These are phyloP conservation scores for Carnegiea gigantea DNA, from an alignment of 179 eudicot species.

Conservation along the genomic window DNA sequence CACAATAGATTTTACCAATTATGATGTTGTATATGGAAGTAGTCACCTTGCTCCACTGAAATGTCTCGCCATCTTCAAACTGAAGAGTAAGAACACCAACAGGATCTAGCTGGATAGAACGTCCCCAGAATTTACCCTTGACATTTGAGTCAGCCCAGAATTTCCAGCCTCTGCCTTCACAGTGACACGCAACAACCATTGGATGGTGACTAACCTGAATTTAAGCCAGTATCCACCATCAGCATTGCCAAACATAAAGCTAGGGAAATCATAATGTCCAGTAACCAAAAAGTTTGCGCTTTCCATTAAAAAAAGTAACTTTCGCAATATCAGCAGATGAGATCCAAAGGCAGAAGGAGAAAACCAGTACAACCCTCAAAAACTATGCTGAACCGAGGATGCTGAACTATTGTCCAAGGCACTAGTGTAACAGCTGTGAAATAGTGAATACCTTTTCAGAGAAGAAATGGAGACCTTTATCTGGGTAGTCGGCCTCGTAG, in stretches of 20 bases:
- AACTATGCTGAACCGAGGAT: not conserved
- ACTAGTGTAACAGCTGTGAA: not conserved
- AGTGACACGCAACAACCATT: constrained; percentile 96
- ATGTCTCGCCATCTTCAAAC: constrained; percentile 95
- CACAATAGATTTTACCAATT: constrained; percentile 93
- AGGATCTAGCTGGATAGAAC: constrained; percentile 95
- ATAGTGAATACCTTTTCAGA: constrained; percentile 77
- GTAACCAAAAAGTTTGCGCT: not conserved
- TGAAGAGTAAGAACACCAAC: constrained; percentile 85
- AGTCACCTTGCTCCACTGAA: constrained; percentile 98
- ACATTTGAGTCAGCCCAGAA: constrained; percentile 99
- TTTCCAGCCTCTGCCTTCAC: constrained; percentile 95
- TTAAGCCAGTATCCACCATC: not conserved
- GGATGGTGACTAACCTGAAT: constrained; percentile 96
- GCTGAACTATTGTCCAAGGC: not conserved
- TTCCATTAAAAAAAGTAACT: too few species aligned
- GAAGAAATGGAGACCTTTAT: constrained; percentile 94
- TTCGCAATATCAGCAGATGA: too few species aligned
- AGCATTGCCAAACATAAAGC: not conserved
- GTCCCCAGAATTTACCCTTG: constrained; percentile 99
- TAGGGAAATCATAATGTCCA: not conserved
- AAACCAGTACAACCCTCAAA: not conserved
- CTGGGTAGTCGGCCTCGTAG: constrained; percentile 96
- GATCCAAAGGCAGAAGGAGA: too few species aligned
- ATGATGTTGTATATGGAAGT: constrained; percentile 96